Evolutionary conservation across 371 early-diverging fungal genomes (phyloP).

Genomic region (Mucor piriformis): DNA sequence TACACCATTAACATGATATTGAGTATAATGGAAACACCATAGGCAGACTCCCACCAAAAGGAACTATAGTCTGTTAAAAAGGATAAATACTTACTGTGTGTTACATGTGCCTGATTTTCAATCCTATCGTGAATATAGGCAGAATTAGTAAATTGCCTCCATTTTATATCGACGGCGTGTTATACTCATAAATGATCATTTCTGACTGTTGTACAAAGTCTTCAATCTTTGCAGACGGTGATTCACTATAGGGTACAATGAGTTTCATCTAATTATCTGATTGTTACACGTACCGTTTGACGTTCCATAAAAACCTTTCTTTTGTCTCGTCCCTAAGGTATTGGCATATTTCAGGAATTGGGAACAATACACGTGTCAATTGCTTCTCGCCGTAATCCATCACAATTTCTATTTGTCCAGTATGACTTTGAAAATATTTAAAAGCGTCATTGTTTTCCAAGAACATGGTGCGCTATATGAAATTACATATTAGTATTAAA

Average conservation of each 20-base stretch:
- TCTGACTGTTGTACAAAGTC: slow-evolving; percentile 55
- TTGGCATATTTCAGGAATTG: slow-evolving; percentile 60
- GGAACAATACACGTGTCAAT: slow-evolving; percentile 50
- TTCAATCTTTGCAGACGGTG: slow-evolving; percentile 57
- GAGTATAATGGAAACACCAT: slow-evolving; percentile 41
- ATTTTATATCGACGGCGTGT: neutral
- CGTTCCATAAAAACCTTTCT: slow-evolving; percentile 54
- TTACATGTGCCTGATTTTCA: slow-evolving; percentile 54
- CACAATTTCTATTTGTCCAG: slow-evolving; percentile 60
- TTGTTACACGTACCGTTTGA: slow-evolving; percentile 37
- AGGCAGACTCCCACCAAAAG: slow-evolving; percentile 58
- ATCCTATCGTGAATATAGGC: slow-evolving; percentile 24
- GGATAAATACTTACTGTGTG: slow-evolving; percentile 37
- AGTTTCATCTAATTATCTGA: neutral
- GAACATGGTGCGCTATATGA: slow-evolving; percentile 21
- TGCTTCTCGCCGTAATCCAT: slow-evolving; percentile 51
- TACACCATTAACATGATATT: slow-evolving; percentile 44
- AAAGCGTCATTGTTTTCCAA: slow-evolving; percentile 39
- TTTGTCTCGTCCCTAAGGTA: slow-evolving; percentile 53
- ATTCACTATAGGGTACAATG: slow-evolving; percentile 32
- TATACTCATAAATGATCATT: slow-evolving; percentile 57
- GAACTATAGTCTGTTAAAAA: slow-evolving; percentile 45
- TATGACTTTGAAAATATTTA: slow-evolving; percentile 49
- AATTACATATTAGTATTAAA: neutral
- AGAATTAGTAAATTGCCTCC: neutral